A percentile compares a stretch with the other conserved stretches of the same genome.
These are phyloP conservation scores for Lentinus tigrinus DNA, from an alignment of 768 basidiomycete species.

Conservation along the genomic window DNA sequence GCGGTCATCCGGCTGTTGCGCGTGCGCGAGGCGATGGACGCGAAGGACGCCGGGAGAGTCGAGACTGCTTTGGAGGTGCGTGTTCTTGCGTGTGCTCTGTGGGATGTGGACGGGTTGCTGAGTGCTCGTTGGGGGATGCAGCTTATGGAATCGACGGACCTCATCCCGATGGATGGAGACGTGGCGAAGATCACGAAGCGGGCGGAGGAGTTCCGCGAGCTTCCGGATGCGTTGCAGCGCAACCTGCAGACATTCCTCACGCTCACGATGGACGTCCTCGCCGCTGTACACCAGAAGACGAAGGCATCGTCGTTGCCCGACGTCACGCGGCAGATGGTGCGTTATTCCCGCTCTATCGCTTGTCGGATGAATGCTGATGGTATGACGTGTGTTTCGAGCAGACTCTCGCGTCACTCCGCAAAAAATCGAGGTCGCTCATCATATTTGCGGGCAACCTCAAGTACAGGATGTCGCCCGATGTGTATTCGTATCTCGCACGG, in stretches of 20 bases:
- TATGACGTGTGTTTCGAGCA: conserved; percentile 24
- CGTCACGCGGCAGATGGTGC: conserved; percentile 72
- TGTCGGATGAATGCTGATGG: conserved; percentile 14
- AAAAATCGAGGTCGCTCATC: conserved; percentile 83
- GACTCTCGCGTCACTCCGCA: conserved; percentile 68
- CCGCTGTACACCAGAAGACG: conserved; percentile 72
- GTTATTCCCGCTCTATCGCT: conserved; percentile 25
- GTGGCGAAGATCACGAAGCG: conserved; percentile 80
- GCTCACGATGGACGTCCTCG: conserved; percentile 90
- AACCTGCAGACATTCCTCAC: conserved; percentile 88
- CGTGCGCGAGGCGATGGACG: conserved; percentile 78
- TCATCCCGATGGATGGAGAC: conserved; percentile 86
- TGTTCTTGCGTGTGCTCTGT: conserved; percentile 6
- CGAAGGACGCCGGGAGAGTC: conserved; percentile 66
- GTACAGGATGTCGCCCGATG: conserved; percentile 87
- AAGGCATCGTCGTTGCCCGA: conserved; percentile 75
- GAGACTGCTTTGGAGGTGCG: conserved; percentile 84
- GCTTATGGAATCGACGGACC: conserved; percentile 84
- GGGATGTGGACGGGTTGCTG: background rate
- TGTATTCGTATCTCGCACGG: conserved; percentile 84
- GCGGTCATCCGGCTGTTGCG: conserved; percentile 73
- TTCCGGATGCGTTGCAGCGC: conserved; percentile 83
- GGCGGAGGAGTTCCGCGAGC: conserved; percentile 86
- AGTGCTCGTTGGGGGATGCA: conserved; percentile 28
- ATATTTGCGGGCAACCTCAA: conserved; percentile 86